phyloP scores from a whole-genome alignment of 1,284 basidiomycete genomes.

The Pascua guehoae region DNA sequence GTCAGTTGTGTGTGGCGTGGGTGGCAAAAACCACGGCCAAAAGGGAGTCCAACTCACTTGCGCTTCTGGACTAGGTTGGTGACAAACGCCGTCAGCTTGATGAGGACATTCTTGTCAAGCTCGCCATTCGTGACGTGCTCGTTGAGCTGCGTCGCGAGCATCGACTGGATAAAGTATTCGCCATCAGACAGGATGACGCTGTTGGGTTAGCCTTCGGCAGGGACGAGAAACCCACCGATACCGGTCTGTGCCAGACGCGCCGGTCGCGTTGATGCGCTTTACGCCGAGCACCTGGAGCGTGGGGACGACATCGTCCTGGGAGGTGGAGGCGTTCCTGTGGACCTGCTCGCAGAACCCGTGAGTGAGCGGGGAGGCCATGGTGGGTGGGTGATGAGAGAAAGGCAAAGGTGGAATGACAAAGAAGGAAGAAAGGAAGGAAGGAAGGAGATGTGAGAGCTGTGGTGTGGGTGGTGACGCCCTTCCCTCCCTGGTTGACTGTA shows the following conservation, averaged over 20 bases:
- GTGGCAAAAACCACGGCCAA: neutral
- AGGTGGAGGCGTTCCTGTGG: slow-evolving; percentile 24
- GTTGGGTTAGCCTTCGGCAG: slow-evolving; percentile 2
- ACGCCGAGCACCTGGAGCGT: slow-evolving; percentile 76
- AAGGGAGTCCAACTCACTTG: slow-evolving; percentile 55
- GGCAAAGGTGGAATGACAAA: neutral
- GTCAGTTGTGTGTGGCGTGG: slow-evolving; percentile 1
- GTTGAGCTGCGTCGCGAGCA: slow-evolving; percentile 93
- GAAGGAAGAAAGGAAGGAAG: neutral
- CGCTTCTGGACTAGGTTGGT: slow-evolving; percentile 81
- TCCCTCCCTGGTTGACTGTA: too few species aligned
- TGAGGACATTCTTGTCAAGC: slow-evolving; percentile 69
- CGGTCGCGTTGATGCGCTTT: slow-evolving; percentile 61
- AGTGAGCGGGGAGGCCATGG: slow-evolving; percentile 38
- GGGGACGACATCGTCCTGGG: slow-evolving; percentile 54
- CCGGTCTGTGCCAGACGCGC: slow-evolving; percentile 41
- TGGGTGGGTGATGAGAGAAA: slow-evolving; percentile 11
- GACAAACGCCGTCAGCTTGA: slow-evolving; percentile 71
- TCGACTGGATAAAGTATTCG: slow-evolving; percentile 76
- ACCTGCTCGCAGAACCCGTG: slow-evolving; percentile 39
- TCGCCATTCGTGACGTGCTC: slow-evolving; percentile 65
- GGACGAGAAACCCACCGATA: slow-evolving; percentile 39
- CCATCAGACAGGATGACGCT: slow-evolving; percentile 65
- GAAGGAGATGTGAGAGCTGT: slow-evolving; percentile 5
- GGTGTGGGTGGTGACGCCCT: too few species aligned